Base-by-base conservation (phyloP, 169 alveolate species). In the Plasmodium relictum region DNA sequence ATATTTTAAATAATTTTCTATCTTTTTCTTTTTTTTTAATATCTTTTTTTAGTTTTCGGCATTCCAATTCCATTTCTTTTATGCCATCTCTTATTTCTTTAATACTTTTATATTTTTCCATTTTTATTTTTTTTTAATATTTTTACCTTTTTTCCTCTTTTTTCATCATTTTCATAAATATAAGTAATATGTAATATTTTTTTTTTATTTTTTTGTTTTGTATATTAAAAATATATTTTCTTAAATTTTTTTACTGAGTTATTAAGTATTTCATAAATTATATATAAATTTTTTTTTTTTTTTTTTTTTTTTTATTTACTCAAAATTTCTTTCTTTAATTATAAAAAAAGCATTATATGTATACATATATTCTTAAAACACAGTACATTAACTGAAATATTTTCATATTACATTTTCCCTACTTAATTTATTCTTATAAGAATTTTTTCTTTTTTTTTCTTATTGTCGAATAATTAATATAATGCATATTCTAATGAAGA, bases 21-120 rank as follows among this genome's bases (percentile, higher is more conserved):
- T 76, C 76, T 14, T 56, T 62, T 63, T 48, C 88, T 44, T 37
- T 41, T 56, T 41, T 76, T 54, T 66, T 63, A 62, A 76, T 42
- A 42, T 76, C 26, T 18, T 61, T 50, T n/a, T 68, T 76, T 48
- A 76, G 39, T 52, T 42, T 52, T 44, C 42, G 50, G 50, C 76
- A 76, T 66, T 76, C 76, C 12, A 45, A 41, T 56, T 61, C 76
- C 9, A 63, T 62, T 24, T 76, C 41, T 37, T 76, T 63, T 41
- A 76, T 41, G 16, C 31, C 41, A 54, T 48, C 58, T 63, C 76
- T 52, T 14, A 42, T 76, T 26, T 50, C 26, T 14, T 16, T 41
- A 10, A 8, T 56, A 42, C 66, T 52, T 39, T 9, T 26, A 9
- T 54, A 6, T 16, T 12, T 54, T 54, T 16, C 63, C 20, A 6